Conservation (phyloP, 73 alveolate genomes). For the Breviolum minutum region DNA sequence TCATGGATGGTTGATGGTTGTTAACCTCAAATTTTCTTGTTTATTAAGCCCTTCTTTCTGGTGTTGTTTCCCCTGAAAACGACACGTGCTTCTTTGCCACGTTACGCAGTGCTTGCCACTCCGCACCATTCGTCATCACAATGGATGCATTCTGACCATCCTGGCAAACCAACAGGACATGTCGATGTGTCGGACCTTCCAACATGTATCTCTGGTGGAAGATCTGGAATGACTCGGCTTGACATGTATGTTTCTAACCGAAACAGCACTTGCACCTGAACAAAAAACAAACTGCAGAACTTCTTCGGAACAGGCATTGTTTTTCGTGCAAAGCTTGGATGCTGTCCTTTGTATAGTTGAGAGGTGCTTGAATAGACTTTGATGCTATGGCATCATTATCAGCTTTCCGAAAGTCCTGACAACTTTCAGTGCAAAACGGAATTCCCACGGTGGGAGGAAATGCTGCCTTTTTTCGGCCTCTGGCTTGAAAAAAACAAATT, state of each 20-base stretch:
- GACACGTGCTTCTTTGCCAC: neutral
- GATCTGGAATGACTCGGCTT: neutral
- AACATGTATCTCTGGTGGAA: neutral
- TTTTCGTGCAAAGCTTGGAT: neutral
- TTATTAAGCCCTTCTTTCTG: neutral
- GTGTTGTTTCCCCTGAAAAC: neutral
- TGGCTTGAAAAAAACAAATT: neutral
- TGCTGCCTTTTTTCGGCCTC: neutral
- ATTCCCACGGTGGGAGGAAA: neutral
- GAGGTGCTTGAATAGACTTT: neutral
- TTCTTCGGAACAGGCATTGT: neutral
- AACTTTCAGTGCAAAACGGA: too few species aligned
- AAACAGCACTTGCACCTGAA: neutral
- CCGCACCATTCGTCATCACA: constrained; percentile 56
- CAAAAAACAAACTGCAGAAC: neutral
- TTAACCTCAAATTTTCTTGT: neutral
- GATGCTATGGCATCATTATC: constrained; percentile 28
- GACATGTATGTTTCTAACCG: too few species aligned
- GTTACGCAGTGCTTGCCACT: constrained; percentile 56
- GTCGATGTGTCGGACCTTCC: too few species aligned
- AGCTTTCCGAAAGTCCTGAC: constrained; percentile 38
- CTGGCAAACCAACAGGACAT: neutral
- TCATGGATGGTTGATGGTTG: neutral
- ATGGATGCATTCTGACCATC: constrained; percentile 35
- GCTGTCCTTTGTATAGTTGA: constrained; percentile 22